phyloP scores from a whole-genome alignment of 176 grass and related monocot genomes.

The Bonia amplexicaulis region DNA sequence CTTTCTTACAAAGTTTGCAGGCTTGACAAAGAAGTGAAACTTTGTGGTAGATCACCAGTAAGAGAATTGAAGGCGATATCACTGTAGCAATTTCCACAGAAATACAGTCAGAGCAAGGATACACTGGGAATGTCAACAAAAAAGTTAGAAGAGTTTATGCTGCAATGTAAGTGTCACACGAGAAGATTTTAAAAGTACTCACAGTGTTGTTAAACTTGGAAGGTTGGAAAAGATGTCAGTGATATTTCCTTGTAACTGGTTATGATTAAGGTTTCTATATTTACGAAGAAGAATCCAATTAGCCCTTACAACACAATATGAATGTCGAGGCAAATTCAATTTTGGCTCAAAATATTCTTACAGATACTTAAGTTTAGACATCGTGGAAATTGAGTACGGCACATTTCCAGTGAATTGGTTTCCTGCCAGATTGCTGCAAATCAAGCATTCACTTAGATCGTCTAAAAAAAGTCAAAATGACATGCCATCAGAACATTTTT shows the following conservation, averaged over 20 bases:
- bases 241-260: slow-evolving; percentile 81
- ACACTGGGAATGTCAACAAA: neutral
- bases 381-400: slow-evolving; percentile 73
- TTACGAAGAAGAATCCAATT: slow-evolving; percentile 23
- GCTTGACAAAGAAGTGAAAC: slow-evolving; percentile 61
- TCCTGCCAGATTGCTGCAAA: slow-evolving; percentile 65
- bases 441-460: neutral
- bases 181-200: slow-evolving; percentile 22
- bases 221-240: slow-evolving; percentile 69
- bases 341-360: slow-evolving; percentile 30
- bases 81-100: slow-evolving; percentile 33
- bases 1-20: slow-evolving; percentile 74
- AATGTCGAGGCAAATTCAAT: neutral
- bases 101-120: slow-evolving; percentile 21
- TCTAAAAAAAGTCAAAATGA: neutral
- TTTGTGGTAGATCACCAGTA: slow-evolving; percentile 74
- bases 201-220: slow-evolving; percentile 73
- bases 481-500: neutral
- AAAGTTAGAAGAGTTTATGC: neutral
- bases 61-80: slow-evolving; percentile 82
- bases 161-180: neutral
- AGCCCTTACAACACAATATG: neutral
- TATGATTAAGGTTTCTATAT: slow-evolving; percentile 79
- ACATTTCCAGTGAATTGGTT: slow-evolving; percentile 68
- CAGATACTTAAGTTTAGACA: slow-evolving; percentile 68